Evolutionary conservation across 2,329 filamentous ascomycete genomes (phyloP), one percentile per base, ranked within the genome.

Genomic region (Trichoderma endophyticum): DNA sequence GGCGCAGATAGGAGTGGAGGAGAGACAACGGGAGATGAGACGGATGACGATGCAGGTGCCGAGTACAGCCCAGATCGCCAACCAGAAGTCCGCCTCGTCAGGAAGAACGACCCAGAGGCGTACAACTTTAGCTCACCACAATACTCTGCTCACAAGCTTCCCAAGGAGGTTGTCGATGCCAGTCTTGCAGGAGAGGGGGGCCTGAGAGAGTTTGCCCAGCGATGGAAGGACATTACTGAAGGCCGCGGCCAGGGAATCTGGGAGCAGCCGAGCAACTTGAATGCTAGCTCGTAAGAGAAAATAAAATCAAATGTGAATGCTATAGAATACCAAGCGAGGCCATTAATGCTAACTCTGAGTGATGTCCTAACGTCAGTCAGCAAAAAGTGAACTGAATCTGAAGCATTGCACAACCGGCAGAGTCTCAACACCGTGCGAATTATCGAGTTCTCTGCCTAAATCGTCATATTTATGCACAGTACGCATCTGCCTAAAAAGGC

Each of bases 141-240:
- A 78, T 98, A 97, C 81, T 97, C 94, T 73, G 95, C 96, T 3
- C 95, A 98, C 79, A 99, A 98, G 82, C 83, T 99, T 76, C 96
- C 96, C 0, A 94, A 91, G 80, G 96, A 99, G 76, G 94, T 98
- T 2, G 95, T 98, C 3, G 89, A 92, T 76, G 90, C 90, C 24
- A 88, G 89, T 75, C 77, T 88, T 75, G 87, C 87, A 1, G 92
- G 92, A 4, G 89, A 93, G 70, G 93, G 92, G 3, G 92, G 92
- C 0, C 87, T 98, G 83, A 87, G 91, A 73, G 94, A 97, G 81
- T 95, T 96, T 82, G 89, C 92, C 73, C 86, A 87, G 75, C 88
- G 91, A 78, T 95, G 93, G 93, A 90, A 89, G 78, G 86, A 91
- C 73, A 84, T 89, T 60, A 85, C 83, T 0, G 82, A 83, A 59